These are phyloP conservation scores for Sphaerulina vaccinii DNA, from an alignment of 2,329 filamentous ascomycete genomes.

Conservation along the genomic window DNA sequence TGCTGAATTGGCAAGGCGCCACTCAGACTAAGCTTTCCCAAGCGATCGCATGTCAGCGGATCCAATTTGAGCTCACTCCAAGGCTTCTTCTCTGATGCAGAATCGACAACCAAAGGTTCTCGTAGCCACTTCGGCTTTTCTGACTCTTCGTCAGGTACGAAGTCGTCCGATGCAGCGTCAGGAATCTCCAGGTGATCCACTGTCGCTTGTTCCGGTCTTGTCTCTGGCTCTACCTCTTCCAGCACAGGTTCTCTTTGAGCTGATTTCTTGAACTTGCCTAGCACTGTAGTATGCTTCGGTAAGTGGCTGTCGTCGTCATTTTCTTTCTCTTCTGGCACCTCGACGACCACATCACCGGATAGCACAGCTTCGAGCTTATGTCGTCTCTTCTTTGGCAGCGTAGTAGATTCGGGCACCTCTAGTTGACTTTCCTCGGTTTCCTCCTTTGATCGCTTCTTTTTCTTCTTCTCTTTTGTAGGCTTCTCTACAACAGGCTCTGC, in stretches of 20 bases:
- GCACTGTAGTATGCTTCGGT: constrained; percentile 38
- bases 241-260: constrained; percentile 18
- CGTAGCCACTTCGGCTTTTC: constrained; percentile 80
- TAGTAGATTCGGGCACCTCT: background rate
- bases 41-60: constrained; percentile 42
- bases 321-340: constrained; percentile 36
- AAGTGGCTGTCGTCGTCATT: constrained; percentile 32
- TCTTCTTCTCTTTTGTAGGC: constrained; percentile 1
- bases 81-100: background rate
- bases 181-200: constrained; percentile 61
- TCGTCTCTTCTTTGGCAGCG: constrained; percentile 49
- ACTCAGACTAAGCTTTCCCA: constrained; percentile 67
- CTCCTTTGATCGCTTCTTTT: constrained; percentile 2
- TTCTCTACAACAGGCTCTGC: background rate
- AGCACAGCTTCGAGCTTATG: constrained; percentile 41
- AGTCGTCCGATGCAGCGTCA: constrained; percentile 5
- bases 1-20: constrained; percentile 78
- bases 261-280: constrained; percentile 48
- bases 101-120: constrained; percentile 51
- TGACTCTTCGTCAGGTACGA: constrained; percentile 67
- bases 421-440: background rate
- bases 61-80: constrained; percentile 9
- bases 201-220: constrained; percentile 21
- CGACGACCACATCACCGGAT: constrained; percentile 30
- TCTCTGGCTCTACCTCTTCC: constrained; percentile 22